Evolutionary conservation across 257 asterid species (phyloP).

Genomic region (Rubia yunnanensis): DNA sequence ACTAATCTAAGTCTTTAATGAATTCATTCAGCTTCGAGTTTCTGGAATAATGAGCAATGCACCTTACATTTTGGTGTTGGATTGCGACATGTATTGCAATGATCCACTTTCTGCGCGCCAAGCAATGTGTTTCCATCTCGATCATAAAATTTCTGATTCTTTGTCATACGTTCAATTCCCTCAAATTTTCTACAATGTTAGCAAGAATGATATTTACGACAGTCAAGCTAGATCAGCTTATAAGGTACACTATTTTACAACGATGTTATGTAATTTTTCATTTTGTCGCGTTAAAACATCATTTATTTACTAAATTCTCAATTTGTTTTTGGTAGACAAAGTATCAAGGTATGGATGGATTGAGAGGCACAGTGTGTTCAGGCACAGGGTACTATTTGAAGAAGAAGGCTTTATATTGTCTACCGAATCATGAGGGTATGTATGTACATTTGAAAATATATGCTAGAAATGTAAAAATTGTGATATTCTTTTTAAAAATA

Average conservation of each 20-base stretch:
- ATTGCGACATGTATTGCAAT: constrained; percentile 47
- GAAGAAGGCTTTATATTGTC: constrained; percentile 51
- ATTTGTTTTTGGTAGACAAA: constrained; percentile 32
- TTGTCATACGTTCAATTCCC: constrained; percentile 62
- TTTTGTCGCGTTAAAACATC: background rate
- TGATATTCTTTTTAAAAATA: background rate
- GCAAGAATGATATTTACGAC: constrained; percentile 67
- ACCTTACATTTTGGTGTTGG: constrained; percentile 42
- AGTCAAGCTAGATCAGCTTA: constrained; percentile 77
- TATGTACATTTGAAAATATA: background rate
- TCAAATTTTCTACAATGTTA: constrained; percentile 67
- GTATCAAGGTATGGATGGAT: constrained; percentile 89
- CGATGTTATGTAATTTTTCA: background rate
- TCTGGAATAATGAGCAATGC: constrained; percentile 84
- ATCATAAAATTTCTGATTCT: constrained; percentile 25
- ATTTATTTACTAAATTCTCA: background rate
- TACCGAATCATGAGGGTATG: constrained; percentile 42
- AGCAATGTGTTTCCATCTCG: constrained; percentile 54
- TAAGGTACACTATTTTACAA: constrained; percentile 22
- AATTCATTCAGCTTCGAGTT: constrained; percentile 54
- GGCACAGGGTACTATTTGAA: constrained; percentile 70
- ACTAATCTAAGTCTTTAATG: background rate
- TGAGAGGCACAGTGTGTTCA: constrained; percentile 51
- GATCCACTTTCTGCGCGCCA: constrained; percentile 46
- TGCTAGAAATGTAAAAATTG: too few relatives aligned